A percentile compares a stretch with the other conserved stretches of the same genome.
These are phyloP conservation scores for Karstenula rhodostoma DNA, from an alignment of 2,329 filamentous ascomycete species.

Conservation along the genomic window DNA sequence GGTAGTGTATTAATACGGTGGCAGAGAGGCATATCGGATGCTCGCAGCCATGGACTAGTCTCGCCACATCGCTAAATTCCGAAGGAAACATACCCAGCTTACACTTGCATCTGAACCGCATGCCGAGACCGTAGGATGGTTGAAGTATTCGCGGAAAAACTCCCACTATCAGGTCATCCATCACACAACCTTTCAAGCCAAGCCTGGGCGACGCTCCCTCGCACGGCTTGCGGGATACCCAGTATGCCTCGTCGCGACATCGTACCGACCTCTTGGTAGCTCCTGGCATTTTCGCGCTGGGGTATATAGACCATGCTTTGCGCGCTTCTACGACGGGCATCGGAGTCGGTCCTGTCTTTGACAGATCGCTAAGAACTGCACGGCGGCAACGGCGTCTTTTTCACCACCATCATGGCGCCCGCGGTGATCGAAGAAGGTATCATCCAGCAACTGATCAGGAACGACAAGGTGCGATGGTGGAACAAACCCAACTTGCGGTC, in stretches of 20 bases:
- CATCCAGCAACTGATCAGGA: conserved; percentile 42
- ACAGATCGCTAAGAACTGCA: neutral
- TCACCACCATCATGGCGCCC: conserved; percentile 33
- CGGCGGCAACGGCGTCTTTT: neutral
- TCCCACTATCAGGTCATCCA: conserved; percentile 9
- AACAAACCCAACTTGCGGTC: conserved; percentile 66
- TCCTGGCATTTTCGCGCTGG: neutral
- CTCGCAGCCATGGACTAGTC: neutral
- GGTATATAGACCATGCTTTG: conserved; percentile 9
- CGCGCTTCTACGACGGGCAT: neutral
- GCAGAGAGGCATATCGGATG: conserved; percentile 1
- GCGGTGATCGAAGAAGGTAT: conserved; percentile 28
- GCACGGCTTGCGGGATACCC: conserved; percentile 15
- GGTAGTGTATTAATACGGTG: neutral
- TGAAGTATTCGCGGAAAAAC: conserved; percentile 25
- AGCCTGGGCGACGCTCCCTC: conserved; percentile 22
- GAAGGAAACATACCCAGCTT: neutral
- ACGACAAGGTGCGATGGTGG: conserved; percentile 61
- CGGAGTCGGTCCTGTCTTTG: conserved; percentile 7
- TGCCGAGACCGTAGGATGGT: conserved; percentile 7
- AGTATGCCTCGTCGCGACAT: conserved; percentile 11
- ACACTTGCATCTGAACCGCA: neutral
- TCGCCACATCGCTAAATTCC: neutral
- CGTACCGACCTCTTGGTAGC: conserved; percentile 12
- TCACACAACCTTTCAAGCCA: conserved; percentile 31